Conservation (phyloP, 805 yeast species). For the Kazachstania martiniae region DNA sequence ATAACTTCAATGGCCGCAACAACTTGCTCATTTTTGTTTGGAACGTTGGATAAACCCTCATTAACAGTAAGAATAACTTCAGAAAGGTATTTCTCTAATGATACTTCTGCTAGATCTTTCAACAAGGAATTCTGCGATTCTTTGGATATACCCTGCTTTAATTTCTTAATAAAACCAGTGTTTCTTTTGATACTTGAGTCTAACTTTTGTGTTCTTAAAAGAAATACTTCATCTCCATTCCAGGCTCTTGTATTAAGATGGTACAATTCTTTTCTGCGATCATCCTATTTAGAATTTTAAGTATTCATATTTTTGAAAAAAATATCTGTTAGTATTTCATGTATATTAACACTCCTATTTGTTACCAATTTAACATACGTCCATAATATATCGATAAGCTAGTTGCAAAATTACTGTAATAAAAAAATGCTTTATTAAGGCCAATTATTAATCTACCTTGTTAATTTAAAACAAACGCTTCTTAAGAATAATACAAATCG, state of each 20-base stretch:
- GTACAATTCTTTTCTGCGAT: constrained; percentile 19
- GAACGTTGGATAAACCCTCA: constrained; percentile 46
- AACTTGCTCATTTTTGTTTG: constrained; percentile 46
- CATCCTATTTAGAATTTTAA: constrained; percentile 5
- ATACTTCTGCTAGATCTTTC: constrained; percentile 49
- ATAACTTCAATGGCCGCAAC: constrained; percentile 55
- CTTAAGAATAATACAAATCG: no score
- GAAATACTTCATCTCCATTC: constrained; percentile 35
- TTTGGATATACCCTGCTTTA: constrained; percentile 44
- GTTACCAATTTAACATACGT: no score
- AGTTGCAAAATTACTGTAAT: no score
- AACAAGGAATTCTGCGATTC: constrained; percentile 40
- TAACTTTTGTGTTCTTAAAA: constrained; percentile 27
- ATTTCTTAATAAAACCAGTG: constrained; percentile 63
- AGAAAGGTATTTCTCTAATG: constrained; percentile 63
- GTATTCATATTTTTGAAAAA: no score
- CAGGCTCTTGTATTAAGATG: constrained; percentile 41
- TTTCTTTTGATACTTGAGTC: constrained; percentile 79
- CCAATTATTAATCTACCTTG: no score
- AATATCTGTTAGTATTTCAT: no score
- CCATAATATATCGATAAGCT: no score
- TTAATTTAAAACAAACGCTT: no score
- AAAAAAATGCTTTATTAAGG: no score
- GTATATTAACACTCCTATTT: no score
- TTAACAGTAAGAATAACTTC: constrained; percentile 54